A percentile compares a stretch with the other conserved stretches of the same genome.
Conservation (phyloP, 1,284 basidiomycete genomes). For the Cystobasidium pallidum region DNA sequence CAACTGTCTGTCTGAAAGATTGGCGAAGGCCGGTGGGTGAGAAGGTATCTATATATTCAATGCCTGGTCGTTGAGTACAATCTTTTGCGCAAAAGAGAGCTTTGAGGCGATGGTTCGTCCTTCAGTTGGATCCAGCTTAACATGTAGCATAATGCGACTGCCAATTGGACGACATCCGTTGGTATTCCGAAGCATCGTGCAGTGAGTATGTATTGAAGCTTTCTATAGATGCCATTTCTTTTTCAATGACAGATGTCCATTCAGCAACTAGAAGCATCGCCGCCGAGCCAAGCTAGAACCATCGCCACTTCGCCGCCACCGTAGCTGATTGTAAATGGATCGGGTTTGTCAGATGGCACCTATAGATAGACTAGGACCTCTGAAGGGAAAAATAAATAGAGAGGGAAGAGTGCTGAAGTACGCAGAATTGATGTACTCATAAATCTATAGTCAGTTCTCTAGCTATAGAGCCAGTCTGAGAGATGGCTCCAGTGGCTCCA, state of each 20-base stretch:
- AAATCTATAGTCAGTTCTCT: too few relatives aligned
- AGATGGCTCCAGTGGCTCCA: too few relatives aligned
- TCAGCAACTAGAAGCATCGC: too few relatives aligned
- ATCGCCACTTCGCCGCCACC: too few relatives aligned
- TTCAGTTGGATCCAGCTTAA: conserved; percentile 24
- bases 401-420: too few relatives aligned
- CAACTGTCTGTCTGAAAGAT: conserved; percentile 31
- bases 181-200: conserved; percentile 8
- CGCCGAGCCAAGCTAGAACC: too few relatives aligned
- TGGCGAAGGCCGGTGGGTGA: conserved; percentile 26
- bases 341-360: too few relatives aligned
- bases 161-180: conserved; percentile 16
- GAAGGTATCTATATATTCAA: conserved; percentile 29
- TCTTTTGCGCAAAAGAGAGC: conserved; percentile 29
- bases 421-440: too few relatives aligned
- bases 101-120: conserved; percentile 7
- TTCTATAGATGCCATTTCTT: conserved; percentile 27
- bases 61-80: conserved; percentile 21
- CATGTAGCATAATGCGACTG: conserved; percentile 3
- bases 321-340: too few relatives aligned
- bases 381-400: too few relatives aligned
- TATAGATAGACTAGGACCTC: too few relatives aligned
- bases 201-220: conserved; percentile 8
- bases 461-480: too few relatives aligned
- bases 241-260: conserved; percentile 12